Evolutionary conservation across 768 basidiomycete species (phyloP).

Genomic region (Trametes meyenii): DNA sequence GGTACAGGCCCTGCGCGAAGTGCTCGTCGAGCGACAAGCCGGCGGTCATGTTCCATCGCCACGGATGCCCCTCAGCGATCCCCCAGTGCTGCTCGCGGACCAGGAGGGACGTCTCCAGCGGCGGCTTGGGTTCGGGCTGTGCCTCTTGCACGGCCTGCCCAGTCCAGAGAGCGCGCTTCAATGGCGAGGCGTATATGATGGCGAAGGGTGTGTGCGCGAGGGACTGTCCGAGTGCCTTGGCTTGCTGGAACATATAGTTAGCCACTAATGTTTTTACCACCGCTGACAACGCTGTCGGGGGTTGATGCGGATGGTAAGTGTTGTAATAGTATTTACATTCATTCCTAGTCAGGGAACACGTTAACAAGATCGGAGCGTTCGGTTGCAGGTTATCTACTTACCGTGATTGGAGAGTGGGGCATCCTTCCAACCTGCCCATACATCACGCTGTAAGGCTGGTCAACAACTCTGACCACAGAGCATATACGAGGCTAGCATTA

Average conservation of each 20-base stretch:
- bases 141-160: conserved; percentile 56
- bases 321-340: conserved; percentile 30
- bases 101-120: conserved; percentile 49
- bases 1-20: conserved; percentile 55
- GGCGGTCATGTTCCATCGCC: conserved; percentile 34
- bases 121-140: conserved; percentile 50
- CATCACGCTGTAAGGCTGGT: conserved; percentile 37
- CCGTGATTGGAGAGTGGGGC: conserved; percentile 77
- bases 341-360: conserved; percentile 32
- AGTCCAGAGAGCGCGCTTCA: conserved; percentile 65
- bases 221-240: conserved; percentile 51
- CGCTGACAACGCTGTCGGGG: neutral
- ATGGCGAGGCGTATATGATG: conserved; percentile 65
- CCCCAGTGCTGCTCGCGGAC: conserved; percentile 76
- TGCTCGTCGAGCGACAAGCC: conserved; percentile 45
- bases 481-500: neutral
- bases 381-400: too few relatives aligned
- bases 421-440: conserved; percentile 82
- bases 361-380: too few relatives aligned
- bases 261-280: neutral
- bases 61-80: conserved; percentile 64
- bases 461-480: neutral
- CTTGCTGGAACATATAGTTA: conserved; percentile 30
- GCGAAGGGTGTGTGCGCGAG: conserved; percentile 52
- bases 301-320: neutral